Base-by-base conservation (phyloP, 768 basidiomycete species). In the Boletus patriciae region DNA sequence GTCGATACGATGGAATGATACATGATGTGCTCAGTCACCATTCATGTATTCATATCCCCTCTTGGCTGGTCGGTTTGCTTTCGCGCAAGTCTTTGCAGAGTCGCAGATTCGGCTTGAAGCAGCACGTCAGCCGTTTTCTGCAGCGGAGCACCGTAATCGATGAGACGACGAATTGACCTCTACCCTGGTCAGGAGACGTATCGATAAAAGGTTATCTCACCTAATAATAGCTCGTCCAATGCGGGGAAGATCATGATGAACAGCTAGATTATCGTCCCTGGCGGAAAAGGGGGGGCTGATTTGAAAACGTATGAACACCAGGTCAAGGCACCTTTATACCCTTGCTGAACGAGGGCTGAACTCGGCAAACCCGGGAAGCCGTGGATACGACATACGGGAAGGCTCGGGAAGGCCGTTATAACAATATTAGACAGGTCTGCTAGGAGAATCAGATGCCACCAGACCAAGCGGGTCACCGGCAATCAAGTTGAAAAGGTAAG, bases 151-250 rank as follows among this genome's bases (percentile, higher is more conserved):
- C n/a, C 45, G 43, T 61, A n/a, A n/a, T n/a, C 43, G 48, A 56
- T 6, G 42, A 45, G 42, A 33, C 34, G 19, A 62, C 29, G 27
- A 37, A 33, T 42, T 6, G 23, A 15, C n/a, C 44, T 23, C 29
- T 18, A 5, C 25, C 34, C 19, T 53, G 46, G 13, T 38, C 34
- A 25, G 6, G 34, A 37, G 47, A 33, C 13, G 4, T 60, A 66
- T 72, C 69, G 61, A 62, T 67, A 34, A 38, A 70, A 62, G 55
- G 54, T 34, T 58, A 60, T 58, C 67, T 61, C 59, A 59, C 65
- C 62, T 62, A 63, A 66, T 54, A 58, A 61, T 57, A 62, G 25
- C 53, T 54, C 50, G 36, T 34, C 66, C 54, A 31, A 45, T 46
- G 62, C 36, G 57, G 49, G 54, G 63, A 61, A 63, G 38, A n/a